Evolutionary conservation across 163 green algal species (phyloP), one percentile per base, ranked within the genome.

Genomic region (Chloromonas sp.): DNA sequence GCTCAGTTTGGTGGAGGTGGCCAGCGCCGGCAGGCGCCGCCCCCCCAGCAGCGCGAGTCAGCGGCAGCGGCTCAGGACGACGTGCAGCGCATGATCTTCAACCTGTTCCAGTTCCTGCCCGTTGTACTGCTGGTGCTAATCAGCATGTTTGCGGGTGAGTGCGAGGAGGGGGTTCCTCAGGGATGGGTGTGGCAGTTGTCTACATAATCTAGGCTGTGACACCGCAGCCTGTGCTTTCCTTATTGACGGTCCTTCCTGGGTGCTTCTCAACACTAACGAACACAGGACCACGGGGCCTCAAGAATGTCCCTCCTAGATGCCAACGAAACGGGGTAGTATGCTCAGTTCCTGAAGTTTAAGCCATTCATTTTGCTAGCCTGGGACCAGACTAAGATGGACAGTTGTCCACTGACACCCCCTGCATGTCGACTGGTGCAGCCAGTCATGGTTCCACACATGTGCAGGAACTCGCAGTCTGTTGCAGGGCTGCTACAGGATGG

Each of bases 71-170:
- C 66, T 15, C 13, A 58, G 59, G 60, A 36, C 3, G 79, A 82
- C 79, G 58, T 57, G 59, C 59, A 61, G 3, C 79, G 79, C 59
- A 2, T 82, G 36, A 1, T 82, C 11, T 15, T 71, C 79, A 71
- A 71, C 59, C 79, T 82, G 36, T 61, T 61, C 1, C 59, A 82
- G 59, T 71, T 82, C 59, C 79, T 82, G 59, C 79, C 79, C 58
- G 59, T 82, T 60, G 14, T 82, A 1, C 79, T 82, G 36, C 58
- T 82, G 36, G 36, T 82, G 36, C 59, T 82, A 11, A 61, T 82
- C 79, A 70, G 36, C 79, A 61, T 61, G 59, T 71, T 82, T 36
- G 59, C 79, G 13, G 59, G 79, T 82, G 79, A 82, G 79, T 81
- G 36, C 36, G 36, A 36, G 66, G 66, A 76, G 11, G 5, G 5